These are phyloP conservation scores for Penicillium oxalicum DNA, from an alignment of 2,329 filamentous ascomycete species.

Conservation along the genomic window DNA sequence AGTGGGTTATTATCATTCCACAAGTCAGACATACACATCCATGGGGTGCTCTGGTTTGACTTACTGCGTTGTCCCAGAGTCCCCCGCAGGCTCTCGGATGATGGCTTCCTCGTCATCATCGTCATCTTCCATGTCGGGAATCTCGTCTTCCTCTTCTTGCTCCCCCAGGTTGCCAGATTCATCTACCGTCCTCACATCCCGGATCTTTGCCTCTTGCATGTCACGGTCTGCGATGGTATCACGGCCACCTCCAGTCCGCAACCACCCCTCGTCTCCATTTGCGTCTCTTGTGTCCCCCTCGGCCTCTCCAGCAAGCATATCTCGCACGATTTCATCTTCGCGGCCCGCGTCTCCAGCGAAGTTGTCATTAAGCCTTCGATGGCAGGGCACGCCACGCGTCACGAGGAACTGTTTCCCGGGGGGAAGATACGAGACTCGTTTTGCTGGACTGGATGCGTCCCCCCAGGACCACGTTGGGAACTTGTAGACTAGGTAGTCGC, in stretches of 20 bases:
- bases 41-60: slow-evolving; percentile 21
- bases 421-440: slow-evolving; percentile 75
- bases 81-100: slow-evolving; percentile 63
- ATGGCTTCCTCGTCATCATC: slow-evolving; percentile 92
- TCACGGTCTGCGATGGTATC: slow-evolving; percentile 44
- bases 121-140: slow-evolving; percentile 97
- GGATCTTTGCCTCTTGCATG: slow-evolving; percentile 67
- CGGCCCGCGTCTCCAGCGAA: slow-evolving; percentile 83
- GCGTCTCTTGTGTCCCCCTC: slow-evolving; percentile 56
- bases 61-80: slow-evolving; percentile 50
- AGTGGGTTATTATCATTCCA: background rate
- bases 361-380: slow-evolving; percentile 83
- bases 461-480: slow-evolving; percentile 98
- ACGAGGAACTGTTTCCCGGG: slow-evolving; percentile 91
- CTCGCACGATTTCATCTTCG: slow-evolving; percentile 78
- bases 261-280: slow-evolving; percentile 85
- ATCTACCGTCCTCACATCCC: slow-evolving; percentile 81
- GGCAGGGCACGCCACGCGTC: slow-evolving; percentile 89
- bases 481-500: slow-evolving; percentile 97
- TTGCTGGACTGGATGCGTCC: slow-evolving; percentile 73
- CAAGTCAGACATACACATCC: too few species aligned
- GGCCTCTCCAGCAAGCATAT: slow-evolving; percentile 56
- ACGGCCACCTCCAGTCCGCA: slow-evolving; percentile 74
- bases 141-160: slow-evolving; percentile 62
- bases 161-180: slow-evolving; percentile 82